Conservation (phyloP, 768 basidiomycete genomes). For the Myochromella boudieri region DNA sequence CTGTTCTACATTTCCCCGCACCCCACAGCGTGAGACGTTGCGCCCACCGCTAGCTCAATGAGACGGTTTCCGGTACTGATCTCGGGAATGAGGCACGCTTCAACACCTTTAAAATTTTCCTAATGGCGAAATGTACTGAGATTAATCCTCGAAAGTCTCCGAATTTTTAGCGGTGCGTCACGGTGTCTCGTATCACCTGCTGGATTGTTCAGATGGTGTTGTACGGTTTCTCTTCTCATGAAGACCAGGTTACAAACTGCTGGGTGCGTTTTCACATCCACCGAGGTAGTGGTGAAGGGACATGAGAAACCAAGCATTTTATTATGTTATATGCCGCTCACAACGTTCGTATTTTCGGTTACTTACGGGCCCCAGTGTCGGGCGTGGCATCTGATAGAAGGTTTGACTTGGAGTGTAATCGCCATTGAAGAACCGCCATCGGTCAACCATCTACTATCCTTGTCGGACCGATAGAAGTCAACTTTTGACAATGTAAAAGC, state of each 20-base stretch:
- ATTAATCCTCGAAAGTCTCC: constrained; percentile 8
- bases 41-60: not conserved
- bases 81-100: not conserved
- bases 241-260: not conserved
- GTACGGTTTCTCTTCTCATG: not conserved
- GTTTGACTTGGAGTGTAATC: too few relatives aligned
- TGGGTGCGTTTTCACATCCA: not conserved
- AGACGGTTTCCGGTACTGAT: not conserved
- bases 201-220: not conserved
- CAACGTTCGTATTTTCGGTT: not conserved
- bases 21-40: constrained; percentile 9
- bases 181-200: constrained; percentile 6
- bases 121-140: constrained; percentile 10
- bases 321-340: not conserved
- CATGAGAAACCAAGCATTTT: not conserved
- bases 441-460: too few relatives aligned
- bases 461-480: too few relatives aligned
- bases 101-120: constrained; percentile 1
- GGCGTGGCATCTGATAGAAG: constrained; percentile 2
- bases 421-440: too few relatives aligned
- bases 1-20: not conserved
- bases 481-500: too few relatives aligned
- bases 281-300: not conserved
- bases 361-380: not conserved
- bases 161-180: constrained; percentile 14